Base-by-base conservation (phyloP, 148 eudicot species). In the Euryodendron excelsum region DNA sequence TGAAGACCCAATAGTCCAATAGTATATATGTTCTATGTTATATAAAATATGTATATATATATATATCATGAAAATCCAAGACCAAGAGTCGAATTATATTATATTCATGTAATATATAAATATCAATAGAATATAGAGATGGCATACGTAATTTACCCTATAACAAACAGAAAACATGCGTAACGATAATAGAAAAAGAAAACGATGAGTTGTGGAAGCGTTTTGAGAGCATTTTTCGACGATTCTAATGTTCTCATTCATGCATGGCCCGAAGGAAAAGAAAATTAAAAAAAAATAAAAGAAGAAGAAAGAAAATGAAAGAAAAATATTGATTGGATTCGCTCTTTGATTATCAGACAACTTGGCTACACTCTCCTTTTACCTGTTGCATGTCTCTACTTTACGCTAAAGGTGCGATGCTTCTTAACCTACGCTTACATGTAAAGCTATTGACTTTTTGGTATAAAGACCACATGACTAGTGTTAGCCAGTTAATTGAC, bases 381-480 rank as follows among this genome's bases (percentile, higher is more conserved):
- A 30, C 3, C n/a, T 12, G 47, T 69, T 69, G 55, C 56, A 44
- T 41, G 73, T 44, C 73, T 69, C 73, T 69, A 2, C 52, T 69
- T 69, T 69, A 69, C 30, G 73, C 73, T 47, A 69, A 41, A 7
- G 53, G 52, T 69, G 50, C 13, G 21, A 0, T 34, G 25, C 50
- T n/a, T 18, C 48, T 68, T 68, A 68, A 37, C 28, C 72, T 68
- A 23, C 25, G 47, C 52, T 25, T 69, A 69, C 18, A 21, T 69
- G 73, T 69, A 48, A 72, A 72, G 61, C 37, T 50, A 5, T 70
- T 52, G 60, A 52, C 75, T 72, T 72, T 50, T 61, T 25, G n/a
- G 63, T 59, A 5, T n/a, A 59, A 59, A 7, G 56, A 17, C 56
- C n/a, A 52, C 56, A 52, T 52, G 56, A 52, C 20, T 52, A 11